Percentiles rank a stretch among this genome's conserved stretches.
These are phyloP conservation scores for Colletotrichum melonis DNA, from an alignment of 2,329 filamentous ascomycete genomes.

Conservation along the genomic window DNA sequence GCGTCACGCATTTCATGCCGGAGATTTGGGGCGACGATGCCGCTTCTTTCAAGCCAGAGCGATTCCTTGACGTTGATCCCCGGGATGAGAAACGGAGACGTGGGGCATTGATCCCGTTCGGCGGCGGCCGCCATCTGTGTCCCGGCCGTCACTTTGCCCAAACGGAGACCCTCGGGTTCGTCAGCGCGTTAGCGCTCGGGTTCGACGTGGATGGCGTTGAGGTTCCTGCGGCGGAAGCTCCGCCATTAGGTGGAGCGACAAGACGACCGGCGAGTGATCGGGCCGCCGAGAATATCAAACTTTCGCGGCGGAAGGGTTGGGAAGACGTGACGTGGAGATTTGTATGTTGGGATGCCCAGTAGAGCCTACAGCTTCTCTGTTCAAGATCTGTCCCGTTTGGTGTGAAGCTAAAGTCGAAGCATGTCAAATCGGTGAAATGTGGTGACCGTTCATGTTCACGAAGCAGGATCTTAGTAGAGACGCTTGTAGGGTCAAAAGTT, in stretches of 20 bases:
- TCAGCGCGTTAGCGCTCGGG: conserved; percentile 37
- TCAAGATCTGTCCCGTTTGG: not conserved
- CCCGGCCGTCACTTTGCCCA: conserved; percentile 47
- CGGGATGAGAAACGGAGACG: conserved; percentile 39
- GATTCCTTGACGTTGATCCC: conserved; percentile 37
- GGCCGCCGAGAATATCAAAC: conserved; percentile 21
- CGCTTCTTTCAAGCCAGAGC: conserved; percentile 39
- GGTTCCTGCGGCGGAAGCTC: conserved; percentile 28
- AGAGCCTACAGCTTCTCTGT: not conserved
- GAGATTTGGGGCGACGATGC: conserved; percentile 41
- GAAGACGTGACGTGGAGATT: conserved; percentile 41
- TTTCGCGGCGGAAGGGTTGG: conserved; percentile 39
- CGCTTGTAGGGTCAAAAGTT: not conserved
- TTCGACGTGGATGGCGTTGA: conserved; percentile 39
- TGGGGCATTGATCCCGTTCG: conserved; percentile 44
- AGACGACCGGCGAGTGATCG: conserved; percentile 24
- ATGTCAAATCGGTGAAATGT: not conserved
- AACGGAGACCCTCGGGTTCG: conserved; percentile 42
- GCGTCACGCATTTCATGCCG: conserved; percentile 39
- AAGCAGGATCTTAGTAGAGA: not conserved
- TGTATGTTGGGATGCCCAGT: not conserved
- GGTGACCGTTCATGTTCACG: not conserved
- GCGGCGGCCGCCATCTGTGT: conserved; percentile 47
- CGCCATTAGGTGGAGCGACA: conserved; percentile 28
- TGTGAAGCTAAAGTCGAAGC: not conserved